These are phyloP conservation scores for Ceratonia siliqua DNA, from an alignment of 306 rosid species.

Conservation along the genomic window DNA sequence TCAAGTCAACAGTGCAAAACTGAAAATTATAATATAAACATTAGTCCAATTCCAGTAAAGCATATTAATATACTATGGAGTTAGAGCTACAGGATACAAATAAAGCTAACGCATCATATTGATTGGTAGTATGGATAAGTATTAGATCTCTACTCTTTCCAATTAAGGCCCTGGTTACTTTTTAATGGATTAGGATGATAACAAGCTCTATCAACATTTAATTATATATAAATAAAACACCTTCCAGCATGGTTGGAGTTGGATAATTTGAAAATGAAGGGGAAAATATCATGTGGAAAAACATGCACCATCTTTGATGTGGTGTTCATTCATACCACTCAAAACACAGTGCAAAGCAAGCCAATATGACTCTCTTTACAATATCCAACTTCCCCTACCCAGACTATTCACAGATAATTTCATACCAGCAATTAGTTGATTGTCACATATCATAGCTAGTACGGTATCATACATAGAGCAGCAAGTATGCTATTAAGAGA, in stretches of 20 bases:
- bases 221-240: not conserved
- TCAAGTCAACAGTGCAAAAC: not conserved
- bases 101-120: not conserved
- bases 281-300: not conserved
- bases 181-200: not conserved
- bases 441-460: not conserved
- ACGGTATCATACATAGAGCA: constrained; percentile 18
- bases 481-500: constrained; percentile 6
- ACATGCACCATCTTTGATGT: not conserved
- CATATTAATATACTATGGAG: not conserved
- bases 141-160: not conserved
- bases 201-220: not conserved
- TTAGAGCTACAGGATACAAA: not conserved
- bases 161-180: not conserved
- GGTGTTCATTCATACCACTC: not conserved
- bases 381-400: not conserved
- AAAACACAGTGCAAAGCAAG: not conserved
- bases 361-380: not conserved
- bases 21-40: not conserved
- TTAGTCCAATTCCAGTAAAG: not conserved
- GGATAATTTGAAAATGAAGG: not conserved
- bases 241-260: not conserved
- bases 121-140: not conserved
- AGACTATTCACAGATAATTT: not conserved
- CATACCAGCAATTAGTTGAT: constrained; percentile 6